Conservation (phyloP, 2,329 filamentous ascomycete genomes). For the Epicoccum nigrum region DNA sequence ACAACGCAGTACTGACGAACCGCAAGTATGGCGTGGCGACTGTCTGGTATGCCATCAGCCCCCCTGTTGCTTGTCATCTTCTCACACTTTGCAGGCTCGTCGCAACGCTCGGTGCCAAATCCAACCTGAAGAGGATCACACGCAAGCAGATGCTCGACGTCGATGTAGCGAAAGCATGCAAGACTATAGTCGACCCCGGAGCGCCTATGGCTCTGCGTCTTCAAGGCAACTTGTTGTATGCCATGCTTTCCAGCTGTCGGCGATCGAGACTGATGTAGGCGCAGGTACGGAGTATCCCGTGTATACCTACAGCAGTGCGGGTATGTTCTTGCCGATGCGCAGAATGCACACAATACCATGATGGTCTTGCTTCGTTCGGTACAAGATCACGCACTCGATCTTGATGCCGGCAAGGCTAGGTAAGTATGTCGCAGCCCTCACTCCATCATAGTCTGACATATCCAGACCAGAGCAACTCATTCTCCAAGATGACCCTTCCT, state of each 20-base stretch:
- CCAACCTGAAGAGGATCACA: slow-evolving; percentile 73
- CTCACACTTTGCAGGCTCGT: slow-evolving; percentile 71
- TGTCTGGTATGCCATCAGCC: slow-evolving; percentile 71
- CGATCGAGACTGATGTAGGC: slow-evolving; percentile 15
- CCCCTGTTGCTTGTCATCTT: not conserved
- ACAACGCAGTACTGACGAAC: slow-evolving; percentile 72
- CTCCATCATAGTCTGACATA: slow-evolving; percentile 4
- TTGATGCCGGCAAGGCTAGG: slow-evolving; percentile 73
- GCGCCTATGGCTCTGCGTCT: slow-evolving; percentile 89
- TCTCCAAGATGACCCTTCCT: slow-evolving; percentile 81
- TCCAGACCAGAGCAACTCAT: slow-evolving; percentile 72
- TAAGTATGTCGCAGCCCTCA: slow-evolving; percentile 49
- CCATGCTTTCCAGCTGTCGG: not conserved
- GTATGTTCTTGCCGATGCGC: slow-evolving; percentile 82
- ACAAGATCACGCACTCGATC: slow-evolving; percentile 68
- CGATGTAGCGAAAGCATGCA: slow-evolving; percentile 83
- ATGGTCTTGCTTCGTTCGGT: slow-evolving; percentile 67
- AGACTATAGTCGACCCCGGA: slow-evolving; percentile 83
- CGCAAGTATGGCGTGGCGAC: slow-evolving; percentile 92
- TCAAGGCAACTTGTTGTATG: slow-evolving; percentile 82
- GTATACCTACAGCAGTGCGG: slow-evolving; percentile 87
- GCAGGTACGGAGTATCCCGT: slow-evolving; percentile 71
- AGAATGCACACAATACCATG: slow-evolving; percentile 77
- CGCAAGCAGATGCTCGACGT: slow-evolving; percentile 89
- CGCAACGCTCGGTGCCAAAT: slow-evolving; percentile 81